phyloP scores from a whole-genome alignment of 2,329 filamentous ascomycete species.

The Colletotrichum sp. region DNA sequence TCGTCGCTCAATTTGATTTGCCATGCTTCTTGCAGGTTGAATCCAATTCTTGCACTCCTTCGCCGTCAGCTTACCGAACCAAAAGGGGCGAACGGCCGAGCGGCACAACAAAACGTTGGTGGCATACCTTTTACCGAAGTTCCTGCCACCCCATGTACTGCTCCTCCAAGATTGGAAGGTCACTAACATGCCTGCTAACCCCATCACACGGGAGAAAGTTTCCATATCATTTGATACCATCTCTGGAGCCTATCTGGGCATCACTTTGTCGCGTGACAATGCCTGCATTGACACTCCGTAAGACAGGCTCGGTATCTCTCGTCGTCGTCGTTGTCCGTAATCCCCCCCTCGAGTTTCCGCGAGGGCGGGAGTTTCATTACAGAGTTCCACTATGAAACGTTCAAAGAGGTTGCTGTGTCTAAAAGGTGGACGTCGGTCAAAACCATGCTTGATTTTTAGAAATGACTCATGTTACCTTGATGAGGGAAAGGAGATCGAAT shows the following conservation, averaged over 20 bases:
- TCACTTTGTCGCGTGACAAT: background rate
- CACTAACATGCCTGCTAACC: background rate
- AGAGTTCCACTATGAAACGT: fast-evolving
- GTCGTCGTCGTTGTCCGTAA: background rate
- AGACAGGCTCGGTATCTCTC: background rate
- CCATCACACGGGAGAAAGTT: background rate
- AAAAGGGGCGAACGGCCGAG: background rate
- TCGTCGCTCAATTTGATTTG: background rate
- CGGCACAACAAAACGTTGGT: background rate
- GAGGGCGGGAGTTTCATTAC: background rate
- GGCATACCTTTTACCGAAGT: background rate
- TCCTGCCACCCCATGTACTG: background rate
- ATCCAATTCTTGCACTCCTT: background rate
- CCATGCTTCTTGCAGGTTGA: background rate
- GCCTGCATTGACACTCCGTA: background rate
- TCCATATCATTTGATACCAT: background rate
- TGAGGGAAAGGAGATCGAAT: fast-evolving
- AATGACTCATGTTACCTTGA: background rate
- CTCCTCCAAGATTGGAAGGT: background rate
- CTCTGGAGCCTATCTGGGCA: background rate
- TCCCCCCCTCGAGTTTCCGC: fast-evolving
- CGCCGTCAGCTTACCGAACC: background rate
- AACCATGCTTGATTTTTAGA: fast-evolving
- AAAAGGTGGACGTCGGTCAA: fast-evolving
- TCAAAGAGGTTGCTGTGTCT: background rate